A percentile compares a stretch with the other conserved stretches of the same genome.
These are phyloP conservation scores for Phytopythium cucurbitacearum DNA, from an alignment of 352 stramenopile genomes.

Conservation along the genomic window DNA sequence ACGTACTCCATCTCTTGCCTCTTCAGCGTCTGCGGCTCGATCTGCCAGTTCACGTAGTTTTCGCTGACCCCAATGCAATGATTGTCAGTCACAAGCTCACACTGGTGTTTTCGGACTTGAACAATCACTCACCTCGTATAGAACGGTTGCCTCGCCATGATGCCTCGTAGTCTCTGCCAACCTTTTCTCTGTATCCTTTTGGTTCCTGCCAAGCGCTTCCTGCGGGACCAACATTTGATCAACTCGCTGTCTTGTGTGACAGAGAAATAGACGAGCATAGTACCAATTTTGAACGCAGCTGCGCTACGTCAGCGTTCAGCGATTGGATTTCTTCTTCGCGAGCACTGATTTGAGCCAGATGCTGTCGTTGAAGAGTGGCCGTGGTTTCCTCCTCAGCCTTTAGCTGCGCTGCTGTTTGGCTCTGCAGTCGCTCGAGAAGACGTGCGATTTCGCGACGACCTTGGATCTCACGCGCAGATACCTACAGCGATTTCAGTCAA, in stretches of 20 bases:
- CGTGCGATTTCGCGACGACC: constrained; percentile 64
- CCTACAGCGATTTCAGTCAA: constrained; percentile 15
- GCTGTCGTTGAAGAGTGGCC: constrained; percentile 21
- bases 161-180: constrained; percentile 17
- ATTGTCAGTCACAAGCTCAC: neutral
- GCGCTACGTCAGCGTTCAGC: constrained; percentile 37
- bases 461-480: constrained; percentile 57
- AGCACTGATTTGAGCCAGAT: constrained; percentile 33
- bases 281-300: constrained; percentile 52
- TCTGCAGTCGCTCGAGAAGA: constrained; percentile 48
- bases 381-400: constrained; percentile 42
- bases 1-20: constrained; percentile 53
- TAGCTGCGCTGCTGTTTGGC: constrained; percentile 43
- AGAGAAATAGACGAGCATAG: neutral
- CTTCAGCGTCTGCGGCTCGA: constrained; percentile 41
- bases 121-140: constrained; percentile 1
- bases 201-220: constrained; percentile 35
- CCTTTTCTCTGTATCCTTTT: constrained; percentile 55
- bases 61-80: constrained; percentile 14
- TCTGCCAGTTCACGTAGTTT: constrained; percentile 46
- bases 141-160: neutral
- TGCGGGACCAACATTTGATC: constrained; percentile 1
- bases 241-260: no score
- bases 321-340: constrained; percentile 51
- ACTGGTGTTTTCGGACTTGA: neutral